Base-by-base conservation (phyloP, 495 filamentous ascomycete species). In the Podospora conica region DNA sequence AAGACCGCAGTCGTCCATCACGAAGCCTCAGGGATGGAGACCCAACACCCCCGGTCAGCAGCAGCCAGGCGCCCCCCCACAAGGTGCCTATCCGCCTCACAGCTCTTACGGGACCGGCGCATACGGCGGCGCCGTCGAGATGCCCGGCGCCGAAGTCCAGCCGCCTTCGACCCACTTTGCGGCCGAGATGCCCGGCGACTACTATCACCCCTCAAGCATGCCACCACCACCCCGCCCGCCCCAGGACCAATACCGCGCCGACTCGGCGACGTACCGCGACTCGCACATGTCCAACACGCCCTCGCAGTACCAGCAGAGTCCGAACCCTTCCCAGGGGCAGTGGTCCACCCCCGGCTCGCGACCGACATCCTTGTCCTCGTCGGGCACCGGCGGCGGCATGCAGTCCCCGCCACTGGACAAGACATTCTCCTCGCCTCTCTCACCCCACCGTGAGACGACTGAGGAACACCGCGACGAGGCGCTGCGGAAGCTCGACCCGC, bases 141-240 rank as follows among this genome's bases (percentile, higher is more conserved):
- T 76, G 28, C 60, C 71, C 11, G 69, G 55, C 9, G 54, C 53
- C 3, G 66, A 68, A 53, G 29, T 61, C 21, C 60, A 63, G 11
- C 53, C 64, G 3, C 48, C 55, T n/a, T 48, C 40, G 5, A 58
- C 27, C 54, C 67, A 70, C n/a, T 70, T 71, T 20, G 65, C 78
- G 40, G 75, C 80, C 61, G 81, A 83, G 64, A 75, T 83, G 59
- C 79, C 81, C 0, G 81, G 81, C 15, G 80, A 83, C 66, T 82
- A 76, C 64, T 75, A 75, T 40, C 69, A 81, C 21, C 68, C 53
- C 27, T 58, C 60, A 40, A 64, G 23, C 21, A 58, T 48, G 18
- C 72, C 74, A 20, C 70, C 74, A 0, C 68, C 72, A 0, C 60
- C 25, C 6, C 68, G 55, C 7, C 40, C 63, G 9, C 61, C 56